Conservation (phyloP, 306 rosid genomes). For the Vicia villosa region DNA sequence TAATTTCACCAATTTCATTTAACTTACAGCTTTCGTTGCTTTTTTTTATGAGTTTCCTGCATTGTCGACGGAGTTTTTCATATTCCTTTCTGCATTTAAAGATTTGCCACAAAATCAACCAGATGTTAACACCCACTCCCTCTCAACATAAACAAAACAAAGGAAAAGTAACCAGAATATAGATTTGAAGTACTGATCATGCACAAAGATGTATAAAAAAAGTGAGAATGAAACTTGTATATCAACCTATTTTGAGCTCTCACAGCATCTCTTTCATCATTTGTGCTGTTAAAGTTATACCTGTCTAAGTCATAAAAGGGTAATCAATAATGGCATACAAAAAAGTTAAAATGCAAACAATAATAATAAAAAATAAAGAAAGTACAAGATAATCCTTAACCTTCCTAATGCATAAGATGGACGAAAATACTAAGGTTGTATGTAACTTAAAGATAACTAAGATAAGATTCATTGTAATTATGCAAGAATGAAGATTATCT, state of each 20-base stretch:
- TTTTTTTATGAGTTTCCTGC: slow-evolving; percentile 65
- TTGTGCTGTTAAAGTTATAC: slow-evolving; percentile 75
- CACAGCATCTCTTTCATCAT: slow-evolving; percentile 77
- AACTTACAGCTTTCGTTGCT: slow-evolving; percentile 54
- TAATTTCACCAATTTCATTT: slow-evolving; percentile 58
- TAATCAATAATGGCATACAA: slow-evolving; percentile 39
- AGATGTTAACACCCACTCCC: slow-evolving; percentile 12
- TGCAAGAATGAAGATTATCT: slow-evolving; percentile 3
- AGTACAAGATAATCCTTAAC: slow-evolving; percentile 16
- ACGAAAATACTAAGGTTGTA: not conserved
- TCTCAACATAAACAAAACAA: slow-evolving; percentile 3
- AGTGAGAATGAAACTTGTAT: slow-evolving; percentile 12
- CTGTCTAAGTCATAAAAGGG: slow-evolving; percentile 55
- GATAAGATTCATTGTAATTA: slow-evolving; percentile 23
- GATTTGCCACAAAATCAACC: slow-evolving; percentile 26
- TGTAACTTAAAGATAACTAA: slow-evolving; percentile 8
- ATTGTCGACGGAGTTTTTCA: slow-evolving; percentile 78
- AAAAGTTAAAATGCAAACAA: not conserved
- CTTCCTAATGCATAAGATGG: not conserved
- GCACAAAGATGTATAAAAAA: slow-evolving; percentile 7
- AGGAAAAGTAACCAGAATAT: slow-evolving; percentile 16
- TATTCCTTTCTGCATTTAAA: slow-evolving; percentile 76
- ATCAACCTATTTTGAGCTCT: slow-evolving; percentile 75
- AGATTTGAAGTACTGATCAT: slow-evolving; percentile 18
- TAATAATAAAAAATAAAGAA: slow-evolving; percentile 10